Base-by-base conservation (phyloP, 139 green algal genomes). In the Gonium pectorale region DNA sequence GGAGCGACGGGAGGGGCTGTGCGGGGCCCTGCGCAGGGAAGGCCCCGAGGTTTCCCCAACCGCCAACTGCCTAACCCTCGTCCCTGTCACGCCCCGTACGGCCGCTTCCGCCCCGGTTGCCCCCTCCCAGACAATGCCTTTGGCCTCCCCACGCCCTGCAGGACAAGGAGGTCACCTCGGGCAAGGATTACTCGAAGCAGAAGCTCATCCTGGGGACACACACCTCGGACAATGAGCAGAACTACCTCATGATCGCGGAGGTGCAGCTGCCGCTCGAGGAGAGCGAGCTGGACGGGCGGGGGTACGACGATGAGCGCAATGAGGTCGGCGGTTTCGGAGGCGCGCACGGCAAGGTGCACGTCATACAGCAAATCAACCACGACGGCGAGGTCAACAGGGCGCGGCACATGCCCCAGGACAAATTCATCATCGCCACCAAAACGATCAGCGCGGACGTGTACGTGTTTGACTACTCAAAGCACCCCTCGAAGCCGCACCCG, bases 341-440 rank as follows among this genome's bases (percentile, higher is more conserved):
- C 35, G 86, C 91, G 11, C 86, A 92, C 26, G 97, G 94, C 59
- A 97, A 96, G 88, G 93, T 97, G 33, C 80, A 95, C 80, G 94
- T 99, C 35, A 89, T 98, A 33, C 97, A 99, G 89, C 96, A 98
- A 81, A 99, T 99, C 79, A 99, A 98, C 86, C 98, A 99, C 87
- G 94, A 99, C 51, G 98, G 98, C 2, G 98, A 99, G 90, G 98
- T 99, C 41, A 99, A 99, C 90, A 89, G 97, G 5, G 97, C 97
- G 46, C 87, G 97, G 52, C 84, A 91, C 82, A 94, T 94, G 86
- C 91, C 90, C 1, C 94, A 97, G 80, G 97, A 98, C 89, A 90
- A 92, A 54, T 99, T 98, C 90, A 84, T 99, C 38, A 96, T 99
- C 46, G 97, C 97, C 60, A 99, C 97, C n/a, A 99, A 99, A 85